Percentiles rank a stretch among this genome's conserved stretches.
Conservation (phyloP, 805 yeast genomes). For the Candida sanyiensis region DNA sequence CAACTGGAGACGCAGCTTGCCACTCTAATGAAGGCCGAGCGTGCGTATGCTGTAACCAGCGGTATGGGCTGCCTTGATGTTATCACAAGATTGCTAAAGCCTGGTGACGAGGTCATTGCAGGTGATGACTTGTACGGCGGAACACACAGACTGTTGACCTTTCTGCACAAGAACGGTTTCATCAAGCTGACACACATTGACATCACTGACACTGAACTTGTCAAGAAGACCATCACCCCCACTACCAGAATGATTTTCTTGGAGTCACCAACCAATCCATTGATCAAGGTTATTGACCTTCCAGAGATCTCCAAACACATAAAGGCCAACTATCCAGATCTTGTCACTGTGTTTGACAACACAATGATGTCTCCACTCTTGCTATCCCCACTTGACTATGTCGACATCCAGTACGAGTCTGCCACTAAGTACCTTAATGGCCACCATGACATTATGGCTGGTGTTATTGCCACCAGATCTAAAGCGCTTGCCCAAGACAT, state of each 20-base stretch:
- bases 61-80: conserved; percentile 95
- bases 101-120: conserved; percentile 89
- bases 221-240: conserved; percentile 48
- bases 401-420: conserved; percentile 87
- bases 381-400: conserved; percentile 78
- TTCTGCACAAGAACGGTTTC: conserved; percentile 56
- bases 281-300: conserved; percentile 82
- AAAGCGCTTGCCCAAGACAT: conserved; percentile 60
- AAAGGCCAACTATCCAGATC: conserved; percentile 59
- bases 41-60: conserved; percentile 75
- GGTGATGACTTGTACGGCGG: conserved; percentile 97
- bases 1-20: conserved; percentile 73
- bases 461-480: conserved; percentile 69
- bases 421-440: conserved; percentile 92
- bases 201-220: conserved; percentile 64
- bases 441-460: conserved; percentile 97
- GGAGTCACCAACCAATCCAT: conserved; percentile 92
- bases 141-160: conserved; percentile 77
- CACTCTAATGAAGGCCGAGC: conserved; percentile 69
- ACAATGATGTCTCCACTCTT: conserved; percentile 94
- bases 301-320: conserved; percentile 60
- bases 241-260: conserved; percentile 74
- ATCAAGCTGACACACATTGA: conserved; percentile 71
- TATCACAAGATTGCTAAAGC: conserved; percentile 61
- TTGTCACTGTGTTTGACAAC: conserved; percentile 81